These are phyloP conservation scores for Ilex aquifolium DNA, from an alignment of 257 asterid species.

Conservation along the genomic window DNA sequence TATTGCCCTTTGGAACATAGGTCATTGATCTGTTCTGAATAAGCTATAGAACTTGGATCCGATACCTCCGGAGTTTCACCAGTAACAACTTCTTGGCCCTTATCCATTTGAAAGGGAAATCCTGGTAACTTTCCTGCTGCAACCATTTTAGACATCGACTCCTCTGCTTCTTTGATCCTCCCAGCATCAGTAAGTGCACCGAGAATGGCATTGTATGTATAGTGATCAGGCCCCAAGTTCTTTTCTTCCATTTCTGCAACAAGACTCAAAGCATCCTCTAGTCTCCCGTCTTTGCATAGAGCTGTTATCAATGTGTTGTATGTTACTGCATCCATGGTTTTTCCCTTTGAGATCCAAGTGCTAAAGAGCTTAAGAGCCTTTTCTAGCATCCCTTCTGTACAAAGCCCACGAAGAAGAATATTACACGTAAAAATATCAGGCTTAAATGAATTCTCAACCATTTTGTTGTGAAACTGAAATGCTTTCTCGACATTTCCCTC, in stretches of 20 bases:
- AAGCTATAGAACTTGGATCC: constrained; percentile 33
- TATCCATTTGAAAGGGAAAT: constrained; percentile 15
- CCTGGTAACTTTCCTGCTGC: constrained; percentile 25
- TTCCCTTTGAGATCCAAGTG: constrained; percentile 60
- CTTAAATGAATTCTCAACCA: constrained; percentile 67
- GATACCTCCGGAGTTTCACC: constrained; percentile 25
- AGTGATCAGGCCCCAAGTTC: constrained; percentile 64
- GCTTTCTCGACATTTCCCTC: constrained; percentile 71
- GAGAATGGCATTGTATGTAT: constrained; percentile 47
- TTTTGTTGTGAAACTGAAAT: constrained; percentile 67
- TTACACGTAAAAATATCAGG: constrained; percentile 67
- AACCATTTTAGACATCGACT: constrained; percentile 31
- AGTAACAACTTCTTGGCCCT: constrained; percentile 15
- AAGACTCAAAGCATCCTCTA: constrained; percentile 56
- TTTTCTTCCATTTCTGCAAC: constrained; percentile 68
- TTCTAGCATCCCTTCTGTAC: constrained; percentile 68
- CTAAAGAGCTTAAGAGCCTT: constrained; percentile 66
- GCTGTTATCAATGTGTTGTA: constrained; percentile 76
- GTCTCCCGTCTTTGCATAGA: constrained; percentile 61
- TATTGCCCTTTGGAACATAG: constrained; percentile 69
- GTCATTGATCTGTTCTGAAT: constrained; percentile 57
- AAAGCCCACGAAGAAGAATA: constrained; percentile 72
- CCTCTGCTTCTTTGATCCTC: constrained; percentile 57
- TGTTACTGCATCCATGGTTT: constrained; percentile 50
- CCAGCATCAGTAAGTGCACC: constrained; percentile 53